Conservation (phyloP, 2,329 filamentous ascomycete species). For the Fusarium torulosum region DNA sequence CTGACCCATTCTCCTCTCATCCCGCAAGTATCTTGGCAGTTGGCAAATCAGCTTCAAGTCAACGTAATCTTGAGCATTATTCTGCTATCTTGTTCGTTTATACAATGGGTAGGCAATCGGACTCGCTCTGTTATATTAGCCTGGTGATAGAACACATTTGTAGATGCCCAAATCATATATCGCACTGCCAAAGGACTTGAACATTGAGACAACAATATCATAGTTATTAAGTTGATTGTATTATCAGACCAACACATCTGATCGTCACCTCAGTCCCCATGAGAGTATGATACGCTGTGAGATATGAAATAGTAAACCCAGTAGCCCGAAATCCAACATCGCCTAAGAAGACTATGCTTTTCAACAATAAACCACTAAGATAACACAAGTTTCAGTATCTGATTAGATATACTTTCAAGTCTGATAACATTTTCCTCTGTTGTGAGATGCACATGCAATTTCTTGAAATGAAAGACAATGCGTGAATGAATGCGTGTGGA, state of each 20-base stretch:
- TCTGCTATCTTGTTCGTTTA: no score
- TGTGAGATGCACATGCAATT: conserved; percentile 27
- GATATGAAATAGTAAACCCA: conserved; percentile 13
- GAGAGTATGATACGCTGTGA: conserved; percentile 5
- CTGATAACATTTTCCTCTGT: conserved; percentile 18
- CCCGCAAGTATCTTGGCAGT: not conserved
- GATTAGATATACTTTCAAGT: not conserved
- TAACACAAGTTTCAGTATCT: conserved; percentile 11
- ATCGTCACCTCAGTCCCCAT: not conserved
- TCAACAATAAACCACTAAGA: conserved; percentile 14
- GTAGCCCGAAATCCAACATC: conserved; percentile 9
- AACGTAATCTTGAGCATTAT: not conserved
- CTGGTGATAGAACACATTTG: not conserved
- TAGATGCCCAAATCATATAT: no score
- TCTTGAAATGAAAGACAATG: conserved; percentile 32
- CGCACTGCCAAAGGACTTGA: no score
- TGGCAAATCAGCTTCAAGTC: not conserved
- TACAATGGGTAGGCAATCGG: no score
- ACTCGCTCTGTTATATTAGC: no score
- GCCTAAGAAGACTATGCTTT: conserved; percentile 16
- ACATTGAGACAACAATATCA: not conserved
- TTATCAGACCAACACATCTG: conserved; percentile 2
- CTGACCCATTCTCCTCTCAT: not conserved
- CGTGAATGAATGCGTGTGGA: conserved; percentile 41
- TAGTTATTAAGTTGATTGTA: conserved; percentile 20